These are phyloP conservation scores for Pascua sp. DNA, from an alignment of 1,284 basidiomycete genomes.

Conservation along the genomic window DNA sequence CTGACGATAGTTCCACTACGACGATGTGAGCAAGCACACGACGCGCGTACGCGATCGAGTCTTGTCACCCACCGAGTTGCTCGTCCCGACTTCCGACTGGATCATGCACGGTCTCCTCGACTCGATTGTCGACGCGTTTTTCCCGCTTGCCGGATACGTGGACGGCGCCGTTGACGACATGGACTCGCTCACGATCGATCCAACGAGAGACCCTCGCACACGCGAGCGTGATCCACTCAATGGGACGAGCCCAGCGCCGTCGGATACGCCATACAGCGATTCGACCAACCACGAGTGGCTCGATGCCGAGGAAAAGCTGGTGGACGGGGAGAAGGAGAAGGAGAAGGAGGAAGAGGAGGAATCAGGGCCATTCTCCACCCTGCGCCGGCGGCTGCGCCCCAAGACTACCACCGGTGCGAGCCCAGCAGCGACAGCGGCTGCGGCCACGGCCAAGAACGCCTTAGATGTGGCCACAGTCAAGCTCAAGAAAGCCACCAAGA, in stretches of 20 bases:
- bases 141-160: constrained; percentile 78
- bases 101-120: constrained; percentile 91
- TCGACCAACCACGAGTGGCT: constrained; percentile 16
- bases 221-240: background rate
- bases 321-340: background rate
- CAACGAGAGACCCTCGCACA: constrained; percentile 22
- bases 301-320: constrained; percentile 15
- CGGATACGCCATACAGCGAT: constrained; percentile 18
- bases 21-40: constrained; percentile 82
- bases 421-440: background rate
- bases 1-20: constrained; percentile 76
- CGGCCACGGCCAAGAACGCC: background rate
- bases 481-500: background rate
- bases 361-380: too few relatives aligned
- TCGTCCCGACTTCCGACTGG: constrained; percentile 64
- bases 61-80: constrained; percentile 42
- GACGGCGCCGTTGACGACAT: constrained; percentile 77
- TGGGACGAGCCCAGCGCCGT: background rate
- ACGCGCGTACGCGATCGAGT: constrained; percentile 72
- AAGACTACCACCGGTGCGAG: background rate
- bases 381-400: background rate
- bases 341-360: background rate
- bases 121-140: constrained; percentile 91
- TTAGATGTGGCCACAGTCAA: background rate
- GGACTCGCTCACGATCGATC: constrained; percentile 63